A percentile compares a stretch with the other conserved stretches of the same genome.
Evolutionary conservation across 1,284 basidiomycete species (phyloP).

Genomic region (Fomes fomentarius): DNA sequence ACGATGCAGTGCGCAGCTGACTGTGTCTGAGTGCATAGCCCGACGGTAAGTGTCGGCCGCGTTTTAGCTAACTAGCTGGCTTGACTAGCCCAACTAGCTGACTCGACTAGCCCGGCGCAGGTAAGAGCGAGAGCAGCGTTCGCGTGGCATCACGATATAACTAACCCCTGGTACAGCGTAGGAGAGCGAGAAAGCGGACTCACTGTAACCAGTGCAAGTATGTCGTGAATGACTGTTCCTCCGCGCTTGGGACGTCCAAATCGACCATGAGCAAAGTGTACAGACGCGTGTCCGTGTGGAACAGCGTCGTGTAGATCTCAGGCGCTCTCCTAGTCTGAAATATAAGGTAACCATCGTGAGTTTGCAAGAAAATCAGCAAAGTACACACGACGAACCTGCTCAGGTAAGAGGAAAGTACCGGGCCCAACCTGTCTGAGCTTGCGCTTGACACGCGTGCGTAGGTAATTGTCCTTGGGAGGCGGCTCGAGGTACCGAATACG

Average conservation of each 20-base stretch:
- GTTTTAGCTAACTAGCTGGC: no score
- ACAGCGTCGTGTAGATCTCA: conserved; percentile 71
- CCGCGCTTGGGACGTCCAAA: conserved; percentile 82
- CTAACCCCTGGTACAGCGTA: no score
- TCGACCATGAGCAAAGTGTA: conserved; percentile 92
- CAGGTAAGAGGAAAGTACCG: conserved; percentile 65
- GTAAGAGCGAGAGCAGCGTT: no score
- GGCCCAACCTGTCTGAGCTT: conserved; percentile 66
- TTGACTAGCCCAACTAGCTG: no score
- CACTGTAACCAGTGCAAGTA: conserved; percentile 90
- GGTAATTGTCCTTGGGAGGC: conserved; percentile 33
- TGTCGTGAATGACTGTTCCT: conserved; percentile 65
- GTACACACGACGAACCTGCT: conserved; percentile 50
- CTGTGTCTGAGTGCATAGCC: no score
- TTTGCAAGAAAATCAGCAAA: neutral
- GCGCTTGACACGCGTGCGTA: conserved; percentile 38
- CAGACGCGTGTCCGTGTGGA: conserved; percentile 77
- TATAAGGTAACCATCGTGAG: neutral
- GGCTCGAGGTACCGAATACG: conserved; percentile 58
- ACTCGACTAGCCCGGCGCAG: no score
- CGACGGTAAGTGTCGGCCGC: no score
- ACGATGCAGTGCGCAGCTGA: no score
- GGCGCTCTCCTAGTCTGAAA: conserved; percentile 65
- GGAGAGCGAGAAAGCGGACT: conserved; percentile 30
- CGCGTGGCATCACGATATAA: no score